Percentiles rank a stretch among this genome's conserved stretches.
Evolutionary conservation across 345 rosid species (phyloP).

Genomic region (Bruguiera parviflora): DNA sequence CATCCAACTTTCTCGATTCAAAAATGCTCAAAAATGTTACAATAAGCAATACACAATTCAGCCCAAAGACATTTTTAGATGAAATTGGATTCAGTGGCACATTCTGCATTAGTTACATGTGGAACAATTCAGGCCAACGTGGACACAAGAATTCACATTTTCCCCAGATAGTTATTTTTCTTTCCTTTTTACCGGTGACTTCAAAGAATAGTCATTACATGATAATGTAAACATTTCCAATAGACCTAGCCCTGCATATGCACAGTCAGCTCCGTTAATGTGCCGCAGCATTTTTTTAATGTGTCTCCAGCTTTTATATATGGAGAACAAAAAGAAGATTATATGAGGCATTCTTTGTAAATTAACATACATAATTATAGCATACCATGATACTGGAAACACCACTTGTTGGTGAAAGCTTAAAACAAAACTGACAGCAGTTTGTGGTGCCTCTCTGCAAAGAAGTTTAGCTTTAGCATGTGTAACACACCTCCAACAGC

Average conservation of each 20-base stretch:
- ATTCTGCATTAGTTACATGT: too few species aligned
- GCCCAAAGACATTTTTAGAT: too few species aligned
- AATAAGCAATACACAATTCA: too few species aligned
- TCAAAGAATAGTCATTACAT: too few species aligned
- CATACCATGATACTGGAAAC: constrained; percentile 75
- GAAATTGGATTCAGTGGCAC: too few species aligned
- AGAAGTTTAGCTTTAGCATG: constrained; percentile 9
- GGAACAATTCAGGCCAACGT: too few species aligned
- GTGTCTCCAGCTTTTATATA: neutral
- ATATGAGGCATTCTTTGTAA: neutral
- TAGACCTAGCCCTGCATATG: too few species aligned
- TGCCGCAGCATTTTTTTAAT: neutral
- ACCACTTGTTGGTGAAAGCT: constrained; percentile 57
- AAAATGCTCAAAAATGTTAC: constrained; percentile 3
- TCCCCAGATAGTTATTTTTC: too few species aligned
- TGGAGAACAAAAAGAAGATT: neutral
- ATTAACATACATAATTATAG: neutral
- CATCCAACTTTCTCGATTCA: constrained; percentile 4
- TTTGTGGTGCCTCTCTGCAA: constrained; percentile 56
- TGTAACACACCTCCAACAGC: neutral
- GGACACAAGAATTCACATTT: too few species aligned
- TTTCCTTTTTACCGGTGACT: too few species aligned
- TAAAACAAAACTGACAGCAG: constrained; percentile 64
- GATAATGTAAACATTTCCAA: too few species aligned
- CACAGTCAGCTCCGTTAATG: too few species aligned